A percentile compares a stretch with the other conserved stretches of the same genome.
These are phyloP conservation scores for Bothriochloa decipiens DNA, from an alignment of 176 grass and related monocot species.

Conservation along the genomic window DNA sequence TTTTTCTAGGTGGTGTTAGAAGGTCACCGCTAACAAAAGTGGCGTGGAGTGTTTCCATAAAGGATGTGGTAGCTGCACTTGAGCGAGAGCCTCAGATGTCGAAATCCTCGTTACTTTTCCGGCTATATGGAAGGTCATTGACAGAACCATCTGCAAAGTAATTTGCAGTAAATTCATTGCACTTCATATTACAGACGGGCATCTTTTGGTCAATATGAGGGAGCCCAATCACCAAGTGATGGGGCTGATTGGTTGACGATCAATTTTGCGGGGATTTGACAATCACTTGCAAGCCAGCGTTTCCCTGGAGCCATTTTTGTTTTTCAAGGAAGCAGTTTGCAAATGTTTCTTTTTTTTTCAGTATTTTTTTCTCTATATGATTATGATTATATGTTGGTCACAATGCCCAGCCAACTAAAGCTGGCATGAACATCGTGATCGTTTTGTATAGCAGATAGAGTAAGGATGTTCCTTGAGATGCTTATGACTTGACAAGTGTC, in stretches of 20 bases:
- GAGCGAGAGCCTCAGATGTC: constrained; percentile 90
- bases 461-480: background rate
- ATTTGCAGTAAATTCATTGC: constrained; percentile 27
- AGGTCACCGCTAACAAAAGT: constrained; percentile 63
- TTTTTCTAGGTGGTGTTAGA: constrained; percentile 62
- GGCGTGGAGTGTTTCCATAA: constrained; percentile 62
- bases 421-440: constrained; percentile 19
- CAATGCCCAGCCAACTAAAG: constrained; percentile 5
- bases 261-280: constrained; percentile 48
- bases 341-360: background rate
- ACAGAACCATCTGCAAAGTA: constrained; percentile 53
- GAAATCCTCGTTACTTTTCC: constrained; percentile 80
- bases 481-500: background rate
- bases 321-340: constrained; percentile 23
- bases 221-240: constrained; percentile 39
- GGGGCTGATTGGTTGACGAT: constrained; percentile 32
- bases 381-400: background rate
- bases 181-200: background rate
- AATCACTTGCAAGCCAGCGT: constrained; percentile 13
- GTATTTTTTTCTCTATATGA: background rate
- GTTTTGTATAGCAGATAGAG: constrained; percentile 15
- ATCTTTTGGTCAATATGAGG: constrained; percentile 35
- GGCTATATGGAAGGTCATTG: constrained; percentile 47
- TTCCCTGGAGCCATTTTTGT: constrained; percentile 29
- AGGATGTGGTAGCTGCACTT: constrained; percentile 81